phyloP scores from a whole-genome alignment of 768 basidiomycete genomes.

The Mycena rosella region DNA sequence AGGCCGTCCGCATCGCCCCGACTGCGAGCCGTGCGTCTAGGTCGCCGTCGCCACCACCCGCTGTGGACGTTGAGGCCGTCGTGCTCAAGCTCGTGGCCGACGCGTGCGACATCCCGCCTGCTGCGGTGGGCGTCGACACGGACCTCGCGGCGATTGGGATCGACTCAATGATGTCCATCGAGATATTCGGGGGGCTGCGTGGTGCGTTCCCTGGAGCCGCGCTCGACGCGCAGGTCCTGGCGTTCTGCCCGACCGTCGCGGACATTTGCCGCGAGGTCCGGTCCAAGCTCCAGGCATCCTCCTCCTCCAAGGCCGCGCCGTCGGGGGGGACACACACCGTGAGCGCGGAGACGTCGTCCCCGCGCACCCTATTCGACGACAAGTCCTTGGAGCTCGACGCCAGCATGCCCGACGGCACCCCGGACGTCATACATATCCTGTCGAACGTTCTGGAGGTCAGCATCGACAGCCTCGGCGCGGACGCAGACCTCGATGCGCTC shows the following conservation, averaged over 20 bases:
- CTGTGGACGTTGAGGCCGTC: constrained; percentile 42
- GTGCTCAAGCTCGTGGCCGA: constrained; percentile 56
- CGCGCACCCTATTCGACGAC: constrained; percentile 58
- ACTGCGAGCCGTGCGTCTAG: background rate
- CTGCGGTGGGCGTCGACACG: constrained; percentile 49
- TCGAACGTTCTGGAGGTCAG: constrained; percentile 62
- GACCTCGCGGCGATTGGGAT: constrained; percentile 69
- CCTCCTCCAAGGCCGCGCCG: too few relatives aligned
- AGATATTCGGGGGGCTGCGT: constrained; percentile 58
- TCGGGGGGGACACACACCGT: too few relatives aligned
- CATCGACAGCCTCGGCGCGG: constrained; percentile 54
- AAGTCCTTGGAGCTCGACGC: constrained; percentile 38
- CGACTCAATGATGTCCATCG: constrained; percentile 75
- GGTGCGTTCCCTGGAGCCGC: constrained; percentile 47
- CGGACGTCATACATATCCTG: constrained; percentile 54
- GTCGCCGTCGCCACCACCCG: constrained; percentile 7
- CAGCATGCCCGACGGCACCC: constrained; percentile 40
- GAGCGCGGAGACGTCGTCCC: constrained; percentile 47
- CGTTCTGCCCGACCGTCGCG: constrained; percentile 50
- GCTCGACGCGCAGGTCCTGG: constrained; percentile 48
- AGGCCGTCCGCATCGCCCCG: background rate
- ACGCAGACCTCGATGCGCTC: constrained; percentile 60
- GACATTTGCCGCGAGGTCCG: constrained; percentile 51
- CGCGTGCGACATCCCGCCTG: constrained; percentile 54
- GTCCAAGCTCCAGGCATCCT: constrained; percentile 24